These are phyloP conservation scores for Fusarium foetens DNA, from an alignment of 2,329 filamentous ascomycete genomes.

Conservation along the genomic window DNA sequence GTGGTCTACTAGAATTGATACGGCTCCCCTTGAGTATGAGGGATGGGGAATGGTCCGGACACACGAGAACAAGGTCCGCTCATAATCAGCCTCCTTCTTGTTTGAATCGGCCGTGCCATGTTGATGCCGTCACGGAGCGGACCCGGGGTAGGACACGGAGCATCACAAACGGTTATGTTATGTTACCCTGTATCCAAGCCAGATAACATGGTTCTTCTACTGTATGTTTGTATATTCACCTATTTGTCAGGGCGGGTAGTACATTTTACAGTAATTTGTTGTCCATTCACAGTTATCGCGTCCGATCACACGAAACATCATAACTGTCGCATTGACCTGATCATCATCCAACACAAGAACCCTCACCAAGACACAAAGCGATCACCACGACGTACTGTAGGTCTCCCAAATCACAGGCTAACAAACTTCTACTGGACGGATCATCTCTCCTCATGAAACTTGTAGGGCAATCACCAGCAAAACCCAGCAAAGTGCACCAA, in stretches of 20 bases:
- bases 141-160: slow-evolving; percentile 31
- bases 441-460: slow-evolving; percentile 6
- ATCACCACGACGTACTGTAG: not conserved
- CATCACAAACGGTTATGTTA: slow-evolving; percentile 1
- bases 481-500: slow-evolving; percentile 27
- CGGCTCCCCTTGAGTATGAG: not conserved
- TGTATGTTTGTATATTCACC: not conserved
- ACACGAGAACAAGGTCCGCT: slow-evolving; percentile 10
- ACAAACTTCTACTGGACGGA: slow-evolving; percentile 4
- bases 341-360: slow-evolving; percentile 2
- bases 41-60: not conserved
- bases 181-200: slow-evolving; percentile 31
- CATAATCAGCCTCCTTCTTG: slow-evolving; percentile 28
- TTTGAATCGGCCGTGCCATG: slow-evolving; percentile 28
- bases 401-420: not conserved
- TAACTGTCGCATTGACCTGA: slow-evolving; percentile 2
- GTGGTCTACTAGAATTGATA: not conserved
- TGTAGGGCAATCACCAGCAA: not conserved
- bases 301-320: slow-evolving; percentile 10
- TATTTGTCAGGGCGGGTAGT: not conserved
- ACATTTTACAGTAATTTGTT: not conserved
- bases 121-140: slow-evolving; percentile 34
- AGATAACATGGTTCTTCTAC: not conserved
- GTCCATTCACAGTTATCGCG: not conserved
- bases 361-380: not conserved